Base-by-base conservation (phyloP, 768 basidiomycete genomes). In the Termitomyces bulborhizus region DNA sequence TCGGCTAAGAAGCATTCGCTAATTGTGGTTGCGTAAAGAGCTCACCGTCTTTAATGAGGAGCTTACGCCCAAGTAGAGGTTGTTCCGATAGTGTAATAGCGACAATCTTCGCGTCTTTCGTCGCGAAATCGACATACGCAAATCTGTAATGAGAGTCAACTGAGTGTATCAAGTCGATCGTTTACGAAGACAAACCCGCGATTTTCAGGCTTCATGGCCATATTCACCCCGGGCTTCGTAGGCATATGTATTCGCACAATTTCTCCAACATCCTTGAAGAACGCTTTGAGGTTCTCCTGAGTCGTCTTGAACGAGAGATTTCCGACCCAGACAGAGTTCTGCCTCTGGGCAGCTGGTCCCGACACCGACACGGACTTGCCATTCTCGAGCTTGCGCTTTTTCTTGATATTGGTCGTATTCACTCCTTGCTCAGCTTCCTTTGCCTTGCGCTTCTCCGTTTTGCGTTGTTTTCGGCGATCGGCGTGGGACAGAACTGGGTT, bases 301-400 rank as follows among this genome's bases (percentile, higher is more conserved):
- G 87, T 90, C 50, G 96, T 98, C 71, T 88, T 89, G 78, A 88
- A 98, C 6, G 89, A 80, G 68, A 98, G 66, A 71, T 98, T 98
- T 41, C 96, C 96, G 31, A 98, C 89, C 96, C 96, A 98, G 46
- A 98, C 78, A 4, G 92, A 95, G 67, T 95, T 85, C 69, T 90
- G 83, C 26, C 88, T 82, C 68, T 84, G 85, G 13, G 67, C 66
- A 46, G 68, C 61, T 26, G 66, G 50, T 36, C 64, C 62, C 46
- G 69, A 58, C 21, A 65, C 62, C 43, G 68, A 60, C n/a, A 62
- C 61, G 1, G 68, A 67, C 24, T 66, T 68, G 3, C 73, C 73
- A 54, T 75, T 70, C 51, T 71, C 66, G 31, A 78, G 69, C 61
- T 81, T 80, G 58, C 71, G 74, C 62, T 77, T 83, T 68, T 82